phyloP scores from a whole-genome alignment of 441 rosid species.

The Viola pubescens region DNA sequence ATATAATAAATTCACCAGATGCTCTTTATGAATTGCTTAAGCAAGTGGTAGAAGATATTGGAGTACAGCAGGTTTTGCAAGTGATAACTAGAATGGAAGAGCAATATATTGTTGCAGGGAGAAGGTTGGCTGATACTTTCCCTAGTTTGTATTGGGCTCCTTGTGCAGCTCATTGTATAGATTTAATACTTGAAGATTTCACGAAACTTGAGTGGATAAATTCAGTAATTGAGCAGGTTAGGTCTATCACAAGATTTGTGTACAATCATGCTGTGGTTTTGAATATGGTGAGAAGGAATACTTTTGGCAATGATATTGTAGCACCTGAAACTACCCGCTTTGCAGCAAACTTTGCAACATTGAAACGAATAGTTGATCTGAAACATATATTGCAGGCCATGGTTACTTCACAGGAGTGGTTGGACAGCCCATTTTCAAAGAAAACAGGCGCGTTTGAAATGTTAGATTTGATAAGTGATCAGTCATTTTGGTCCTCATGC shows the following conservation, averaged over 20 bases:
- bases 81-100: slow-evolving; percentile 59
- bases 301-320: slow-evolving; percentile 62
- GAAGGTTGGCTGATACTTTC: slow-evolving; percentile 41
- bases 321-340: slow-evolving; percentile 40
- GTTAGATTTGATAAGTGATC: slow-evolving; percentile 51
- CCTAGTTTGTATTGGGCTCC: slow-evolving; percentile 74
- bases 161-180: slow-evolving; percentile 62
- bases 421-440: slow-evolving; percentile 55
- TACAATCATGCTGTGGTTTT: slow-evolving; percentile 60
- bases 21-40: slow-evolving; percentile 50
- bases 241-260: slow-evolving; percentile 61
- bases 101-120: slow-evolving; percentile 43
- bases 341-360: slow-evolving; percentile 54
- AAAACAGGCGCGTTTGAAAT: slow-evolving; percentile 59
- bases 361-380: slow-evolving; percentile 39
- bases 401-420: slow-evolving; percentile 83
- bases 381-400: slow-evolving; percentile 51
- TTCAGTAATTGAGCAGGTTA: slow-evolving; percentile 49
- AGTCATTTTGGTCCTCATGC: slow-evolving; percentile 67
- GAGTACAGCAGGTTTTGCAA: slow-evolving; percentile 53
- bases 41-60: slow-evolving; percentile 74
- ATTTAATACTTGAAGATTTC: slow-evolving; percentile 64
- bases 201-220: slow-evolving; percentile 63
- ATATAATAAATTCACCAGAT: slow-evolving; percentile 45
- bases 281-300: slow-evolving; percentile 58